Base-by-base conservation (phyloP, 2,329 filamentous ascomycete species). In the Colletotrichum graminicola region DNA sequence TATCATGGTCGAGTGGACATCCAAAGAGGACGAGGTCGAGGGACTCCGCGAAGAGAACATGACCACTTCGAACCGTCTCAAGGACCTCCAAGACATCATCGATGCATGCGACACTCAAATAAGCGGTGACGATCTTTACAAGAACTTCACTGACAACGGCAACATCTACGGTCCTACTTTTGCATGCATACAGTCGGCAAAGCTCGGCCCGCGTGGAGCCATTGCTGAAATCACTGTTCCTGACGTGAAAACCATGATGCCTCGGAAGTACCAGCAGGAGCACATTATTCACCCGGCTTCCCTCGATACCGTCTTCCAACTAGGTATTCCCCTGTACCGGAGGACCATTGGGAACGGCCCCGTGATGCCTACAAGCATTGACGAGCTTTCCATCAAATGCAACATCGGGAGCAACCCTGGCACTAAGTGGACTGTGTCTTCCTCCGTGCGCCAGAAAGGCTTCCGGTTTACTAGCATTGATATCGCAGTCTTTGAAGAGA, bases 241-340 rank as follows among this genome's bases (percentile, higher is more conserved):
- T 1, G 73, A 74, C 32, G 66, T 73, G 45, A 36, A 51, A 43
- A 41, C 66, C 59, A 34, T 32, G 29, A 80, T 80, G 79, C 79
- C 79, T 3, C 74, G 76, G 43, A 57, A 57, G 55, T 39, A 74
- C 43, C 77, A 80, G 55, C 74, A 71, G 16, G 72, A 75, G 0
- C 74, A 79, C 29, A 74, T 76, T 23, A 75, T 81, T 36, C 80
- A 82, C 60, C 80, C 80, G 1, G 73, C 78, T 4, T 79, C 78
- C 55, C 72, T 82, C 12, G 79, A 81, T 67, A 62, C 52, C 49
- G 52, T 75, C 39, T 47, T 69, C 49, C 56, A 65, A n/a, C 23
- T 45, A 2, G 34, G 49, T 0, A 23, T 36, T 34, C 36, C 51
- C 10, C 62, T 65, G 34, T 65, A 54, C 62, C 47, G 51, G 16